Conservation (phyloP, 345 rosid species). For the Combretum micranthum region DNA sequence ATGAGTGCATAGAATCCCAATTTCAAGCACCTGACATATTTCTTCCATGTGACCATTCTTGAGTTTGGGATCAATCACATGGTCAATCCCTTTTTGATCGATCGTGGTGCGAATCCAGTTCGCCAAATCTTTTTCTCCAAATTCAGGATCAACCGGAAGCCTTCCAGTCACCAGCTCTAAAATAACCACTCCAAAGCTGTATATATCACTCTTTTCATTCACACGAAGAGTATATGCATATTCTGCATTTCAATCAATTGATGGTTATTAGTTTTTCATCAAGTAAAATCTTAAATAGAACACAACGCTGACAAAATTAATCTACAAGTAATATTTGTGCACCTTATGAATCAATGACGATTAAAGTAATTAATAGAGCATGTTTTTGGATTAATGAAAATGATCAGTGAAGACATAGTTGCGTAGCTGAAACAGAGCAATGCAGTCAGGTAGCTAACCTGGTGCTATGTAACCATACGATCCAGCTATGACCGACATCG, state of each 20-base stretch:
- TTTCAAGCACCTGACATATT: slow-evolving; percentile 52
- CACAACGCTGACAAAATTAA: too few relatives aligned
- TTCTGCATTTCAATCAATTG: slow-evolving; percentile 33
- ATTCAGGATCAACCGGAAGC: slow-evolving; percentile 55
- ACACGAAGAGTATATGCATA: slow-evolving; percentile 82
- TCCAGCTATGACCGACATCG: slow-evolving; percentile 87
- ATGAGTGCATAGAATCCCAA: slow-evolving; percentile 67
- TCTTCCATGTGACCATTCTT: slow-evolving; percentile 41
- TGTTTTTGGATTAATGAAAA: background rate
- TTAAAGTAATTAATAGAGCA: background rate
- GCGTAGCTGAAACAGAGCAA: background rate
- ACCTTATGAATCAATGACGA: too few relatives aligned
- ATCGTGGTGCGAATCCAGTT: slow-evolving; percentile 59
- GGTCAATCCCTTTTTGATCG: slow-evolving; percentile 42
- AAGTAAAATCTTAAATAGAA: too few relatives aligned
- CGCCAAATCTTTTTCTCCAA: slow-evolving; percentile 75
- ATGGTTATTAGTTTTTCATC: too few relatives aligned
- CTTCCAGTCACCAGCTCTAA: slow-evolving; percentile 78
- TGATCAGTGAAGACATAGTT: background rate
- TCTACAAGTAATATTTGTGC: too few relatives aligned
- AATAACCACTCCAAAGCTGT: slow-evolving; percentile 84
- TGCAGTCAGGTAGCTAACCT: slow-evolving; percentile 35
- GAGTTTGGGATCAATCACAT: slow-evolving; percentile 59
- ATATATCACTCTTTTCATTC: slow-evolving; percentile 91
- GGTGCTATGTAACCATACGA: slow-evolving; percentile 96